These are phyloP conservation scores for Tuber brumale DNA, from an alignment of 495 filamentous ascomycete species.

Conservation along the genomic window DNA sequence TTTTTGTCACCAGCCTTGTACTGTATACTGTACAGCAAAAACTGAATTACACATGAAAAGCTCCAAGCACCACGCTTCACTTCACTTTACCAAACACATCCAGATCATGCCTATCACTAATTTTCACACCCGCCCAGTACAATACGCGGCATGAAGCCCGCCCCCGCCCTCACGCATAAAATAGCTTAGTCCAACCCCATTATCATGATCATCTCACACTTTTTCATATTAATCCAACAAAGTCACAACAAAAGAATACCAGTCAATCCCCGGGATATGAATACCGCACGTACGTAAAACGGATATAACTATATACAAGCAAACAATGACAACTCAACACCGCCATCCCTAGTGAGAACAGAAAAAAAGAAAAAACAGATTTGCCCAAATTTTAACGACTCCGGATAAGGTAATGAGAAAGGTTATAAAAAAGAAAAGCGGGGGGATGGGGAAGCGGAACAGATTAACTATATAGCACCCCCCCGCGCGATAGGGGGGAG, in stretches of 20 bases:
- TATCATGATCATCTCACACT: not conserved
- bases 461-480: not conserved
- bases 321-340: slow-evolving; percentile 5
- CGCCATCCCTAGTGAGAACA: not conserved
- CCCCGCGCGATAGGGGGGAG: not conserved
- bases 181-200: not conserved
- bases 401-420: not conserved
- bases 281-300: not conserved
- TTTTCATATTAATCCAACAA: not conserved
- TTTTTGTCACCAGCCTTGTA: too few species aligned
- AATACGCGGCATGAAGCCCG: not conserved
- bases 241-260: slow-evolving; percentile 1
- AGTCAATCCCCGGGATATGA: not conserved
- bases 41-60: not conserved
- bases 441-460: not conserved
- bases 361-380: not conserved
- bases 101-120: not conserved
- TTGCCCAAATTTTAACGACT: slow-evolving; percentile 3
- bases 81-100: not conserved
- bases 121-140: not conserved
- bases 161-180: not conserved
- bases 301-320: not conserved
- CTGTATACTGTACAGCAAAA: not conserved
- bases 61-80: not conserved
- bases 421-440: not conserved